Evolutionary conservation across 495 filamentous ascomycete species (phyloP).

Genomic region (Neurospora cerealis): DNA sequence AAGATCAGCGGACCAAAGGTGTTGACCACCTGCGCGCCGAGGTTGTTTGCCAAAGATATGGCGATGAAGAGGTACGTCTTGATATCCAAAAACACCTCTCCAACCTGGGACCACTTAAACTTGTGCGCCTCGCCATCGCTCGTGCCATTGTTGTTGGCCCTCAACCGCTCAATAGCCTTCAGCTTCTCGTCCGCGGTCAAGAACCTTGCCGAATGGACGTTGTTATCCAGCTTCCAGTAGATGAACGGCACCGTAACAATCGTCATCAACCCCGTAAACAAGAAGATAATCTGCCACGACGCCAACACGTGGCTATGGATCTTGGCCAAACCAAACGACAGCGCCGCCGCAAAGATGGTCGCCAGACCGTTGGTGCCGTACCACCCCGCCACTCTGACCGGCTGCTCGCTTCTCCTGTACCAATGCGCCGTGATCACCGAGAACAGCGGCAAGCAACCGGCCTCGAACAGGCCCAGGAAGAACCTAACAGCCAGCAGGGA

Average conservation of each 20-base stretch:
- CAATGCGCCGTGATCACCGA: conserved; percentile 47
- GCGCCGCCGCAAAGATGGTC: conserved; percentile 50
- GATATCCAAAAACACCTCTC: conserved; percentile 30
- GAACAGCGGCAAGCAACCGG: conserved; percentile 51
- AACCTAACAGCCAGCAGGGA: conserved; percentile 45
- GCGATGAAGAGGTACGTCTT: conserved; percentile 39
- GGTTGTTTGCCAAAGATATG: conserved; percentile 50
- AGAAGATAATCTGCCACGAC: conserved; percentile 60
- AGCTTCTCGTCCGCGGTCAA: conserved; percentile 39
- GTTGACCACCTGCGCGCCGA: conserved; percentile 51
- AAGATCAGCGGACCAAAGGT: conserved; percentile 53
- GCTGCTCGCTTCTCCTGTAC: conserved; percentile 55
- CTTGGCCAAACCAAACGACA: conserved; percentile 52
- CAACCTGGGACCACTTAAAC: conserved; percentile 40
- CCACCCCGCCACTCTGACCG: conserved; percentile 54
- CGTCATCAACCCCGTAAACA: conserved; percentile 50
- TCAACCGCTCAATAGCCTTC: conserved; percentile 34
- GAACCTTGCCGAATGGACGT: conserved; percentile 42
- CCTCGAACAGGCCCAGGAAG: conserved; percentile 56
- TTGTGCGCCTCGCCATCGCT: conserved; percentile 15
- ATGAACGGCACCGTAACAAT: conserved; percentile 40
- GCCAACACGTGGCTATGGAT: conserved; percentile 40
- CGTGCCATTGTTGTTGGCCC: conserved; percentile 48
- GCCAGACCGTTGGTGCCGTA: conserved; percentile 54
- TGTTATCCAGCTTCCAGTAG: conserved; percentile 42